Base-by-base conservation (phyloP, 345 rosid species). In the Salix caprea region DNA sequence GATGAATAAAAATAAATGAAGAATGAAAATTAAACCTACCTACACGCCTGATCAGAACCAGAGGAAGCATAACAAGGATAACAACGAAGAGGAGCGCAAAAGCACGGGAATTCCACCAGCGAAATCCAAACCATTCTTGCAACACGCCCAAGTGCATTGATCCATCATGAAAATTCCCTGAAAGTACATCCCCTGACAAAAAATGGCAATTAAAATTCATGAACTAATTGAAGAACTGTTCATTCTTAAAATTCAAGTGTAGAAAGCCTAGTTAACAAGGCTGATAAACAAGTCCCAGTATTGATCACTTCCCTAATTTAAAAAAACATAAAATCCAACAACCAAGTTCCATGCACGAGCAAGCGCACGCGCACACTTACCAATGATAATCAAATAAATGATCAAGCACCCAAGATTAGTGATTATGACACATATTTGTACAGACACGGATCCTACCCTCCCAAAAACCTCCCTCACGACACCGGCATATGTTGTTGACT, bases 391-490 rank as follows among this genome's bases (percentile, higher is more conserved):
- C n/a, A 88, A 78, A 79, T 78, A 95, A 71, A 93, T 75, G 52
- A 91, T 88, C 83, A 89, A 82, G 82, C 96, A 84, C 1, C 99
- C 99, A 71, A 91, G 84, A 77, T 90, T 95, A 4, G 93, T 90
- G 75, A 93, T 80, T 90, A 93, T 77, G 14, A 92, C 79, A 77
- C 85, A 87, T 11, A 88, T 48, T 73, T 91, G 96, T 56, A 93
- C 89, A 39, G 89, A 83, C 8, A 79, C 69, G 0, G 97, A 78
- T 26, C 98, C 99, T 36, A 73, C 40, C 67, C 69, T 60, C 24
- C 99, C 99, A n/a, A 93, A 91, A 0, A 94, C 89, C 74, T 91
- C 99, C 79, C 82, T 86, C 98, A 91, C 91, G 4, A 95, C 87
- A 11, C 98, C 98, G 9, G 94, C 90, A 42, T 93, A 95, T 1